phyloP scores from a whole-genome alignment of 2,329 filamentous ascomycete species.

The Chalara sp. region DNA sequence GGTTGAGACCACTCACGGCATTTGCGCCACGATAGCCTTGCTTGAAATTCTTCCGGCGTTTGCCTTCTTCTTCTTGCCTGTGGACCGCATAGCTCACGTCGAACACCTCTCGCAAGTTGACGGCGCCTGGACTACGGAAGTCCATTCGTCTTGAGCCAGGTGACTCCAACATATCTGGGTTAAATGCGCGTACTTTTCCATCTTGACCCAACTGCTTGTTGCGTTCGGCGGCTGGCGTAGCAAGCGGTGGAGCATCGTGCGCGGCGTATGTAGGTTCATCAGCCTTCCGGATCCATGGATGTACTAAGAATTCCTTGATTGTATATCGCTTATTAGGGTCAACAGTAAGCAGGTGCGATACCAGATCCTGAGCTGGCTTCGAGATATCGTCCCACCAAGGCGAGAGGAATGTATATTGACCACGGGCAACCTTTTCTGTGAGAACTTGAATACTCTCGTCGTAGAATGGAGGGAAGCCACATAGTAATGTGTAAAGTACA shows the following conservation, averaged over 20 bases:
- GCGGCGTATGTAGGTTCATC: conserved; percentile 62
- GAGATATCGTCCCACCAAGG: conserved; percentile 99
- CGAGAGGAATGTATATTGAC: conserved; percentile 94
- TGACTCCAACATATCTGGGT: conserved; percentile 47
- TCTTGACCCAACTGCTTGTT: conserved; percentile 19
- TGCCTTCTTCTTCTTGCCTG: conserved; percentile 90
- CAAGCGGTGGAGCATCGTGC: conserved; percentile 63
- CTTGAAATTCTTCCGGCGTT: conserved; percentile 77
- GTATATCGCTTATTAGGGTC: conserved; percentile 93
- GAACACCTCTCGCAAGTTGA: conserved; percentile 95
- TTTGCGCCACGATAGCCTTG: conserved; percentile 59
- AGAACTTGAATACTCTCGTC: conserved; percentile 96
- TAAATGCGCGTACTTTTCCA: conserved; percentile 45
- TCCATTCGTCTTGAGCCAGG: conserved; percentile 64
- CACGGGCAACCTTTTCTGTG: conserved; percentile 94
- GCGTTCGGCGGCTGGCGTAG: conserved; percentile 50
- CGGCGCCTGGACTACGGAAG: conserved; percentile 89
- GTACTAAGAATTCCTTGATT: conserved; percentile 86
- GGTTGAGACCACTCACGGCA: conserved; percentile 59
- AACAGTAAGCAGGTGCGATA: conserved; percentile 87
- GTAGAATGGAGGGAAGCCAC: conserved; percentile 96
- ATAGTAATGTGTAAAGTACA: conserved; percentile 92
- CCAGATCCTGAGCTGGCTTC: conserved; percentile 86
- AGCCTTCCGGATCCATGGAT: conserved; percentile 82
- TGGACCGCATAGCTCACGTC: conserved; percentile 98